Percentiles rank a stretch among this genome's conserved stretches.
phyloP scores from a whole-genome alignment of 345 rosid species.

The Angophora floribunda region DNA sequence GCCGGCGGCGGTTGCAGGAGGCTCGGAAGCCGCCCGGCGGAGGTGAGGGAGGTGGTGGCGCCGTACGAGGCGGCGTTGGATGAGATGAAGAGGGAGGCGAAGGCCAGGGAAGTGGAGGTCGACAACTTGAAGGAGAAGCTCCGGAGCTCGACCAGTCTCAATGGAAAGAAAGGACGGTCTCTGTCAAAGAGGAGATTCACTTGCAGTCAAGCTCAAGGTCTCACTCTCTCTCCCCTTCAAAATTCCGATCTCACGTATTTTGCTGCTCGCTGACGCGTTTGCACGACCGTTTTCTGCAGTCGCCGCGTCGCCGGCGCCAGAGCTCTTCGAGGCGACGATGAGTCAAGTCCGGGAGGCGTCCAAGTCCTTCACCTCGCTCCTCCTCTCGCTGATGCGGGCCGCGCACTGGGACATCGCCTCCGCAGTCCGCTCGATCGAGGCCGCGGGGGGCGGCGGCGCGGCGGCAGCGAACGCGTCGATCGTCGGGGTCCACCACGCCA shows the following conservation, averaged over 20 bases:
- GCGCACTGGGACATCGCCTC: conserved; percentile 96
- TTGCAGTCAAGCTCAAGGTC: conserved; percentile 45
- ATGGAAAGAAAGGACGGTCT: conserved; percentile 52
- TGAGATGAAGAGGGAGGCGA: conserved; percentile 78
- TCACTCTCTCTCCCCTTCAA: neutral
- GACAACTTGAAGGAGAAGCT: conserved; percentile 77
- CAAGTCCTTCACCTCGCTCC: conserved; percentile 65
- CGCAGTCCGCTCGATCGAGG: conserved; percentile 87
- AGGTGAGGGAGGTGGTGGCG: conserved; percentile 82
- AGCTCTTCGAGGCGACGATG: conserved; percentile 63
- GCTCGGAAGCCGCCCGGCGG: conserved; percentile 19
- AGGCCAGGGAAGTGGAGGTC: conserved; percentile 56
- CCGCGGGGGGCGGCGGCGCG: conserved; percentile 39
- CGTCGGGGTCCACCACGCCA: conserved; percentile 63
- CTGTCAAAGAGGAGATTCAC: conserved; percentile 65
- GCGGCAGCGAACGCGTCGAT: conserved; percentile 22
- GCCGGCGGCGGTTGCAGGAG: conserved; percentile 9
- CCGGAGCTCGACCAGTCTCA: conserved; percentile 9
- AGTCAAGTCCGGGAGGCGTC: conserved; percentile 67
- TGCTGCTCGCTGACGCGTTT: neutral
- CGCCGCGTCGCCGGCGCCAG: conserved; percentile 70
- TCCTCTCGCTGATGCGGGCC: conserved; percentile 75
- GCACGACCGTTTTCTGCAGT: conserved; percentile 16
- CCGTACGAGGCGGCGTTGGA: conserved; percentile 88
- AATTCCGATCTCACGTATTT: neutral